phyloP scores from a whole-genome alignment of 345 rosid genomes.

The Citrus sp. region DNA sequence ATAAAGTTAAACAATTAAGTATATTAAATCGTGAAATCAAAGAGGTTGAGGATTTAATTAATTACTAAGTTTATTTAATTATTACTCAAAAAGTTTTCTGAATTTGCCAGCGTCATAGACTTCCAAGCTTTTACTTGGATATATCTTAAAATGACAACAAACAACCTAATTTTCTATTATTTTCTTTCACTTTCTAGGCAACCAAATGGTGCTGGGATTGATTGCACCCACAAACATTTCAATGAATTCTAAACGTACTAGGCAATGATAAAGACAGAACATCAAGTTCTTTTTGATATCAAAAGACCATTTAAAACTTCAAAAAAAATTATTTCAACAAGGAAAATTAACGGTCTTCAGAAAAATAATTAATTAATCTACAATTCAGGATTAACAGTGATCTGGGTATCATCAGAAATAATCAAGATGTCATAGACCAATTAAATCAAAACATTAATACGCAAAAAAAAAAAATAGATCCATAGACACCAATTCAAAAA shows the following conservation, averaged over 20 bases:
- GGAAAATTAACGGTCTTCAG: not conserved
- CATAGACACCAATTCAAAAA: not conserved
- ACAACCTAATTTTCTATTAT: not conserved
- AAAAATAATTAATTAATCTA: not conserved
- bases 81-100: not conserved
- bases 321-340: not conserved
- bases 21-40: not conserved
- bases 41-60: not conserved
- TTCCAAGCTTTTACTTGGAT: not conserved
- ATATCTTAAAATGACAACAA: too few relatives aligned
- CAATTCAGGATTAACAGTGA: not conserved
- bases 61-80: not conserved
- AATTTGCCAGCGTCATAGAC: not conserved
- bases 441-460: not conserved
- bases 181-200: conserved; percentile 2
- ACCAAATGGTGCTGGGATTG: conserved; percentile 1
- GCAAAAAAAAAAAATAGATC: not conserved
- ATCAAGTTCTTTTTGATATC: not conserved
- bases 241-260: not conserved
- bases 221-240: not conserved
- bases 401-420: not conserved
- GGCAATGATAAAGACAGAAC: not conserved
- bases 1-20: not conserved
- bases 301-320: not conserved
- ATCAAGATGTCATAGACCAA: not conserved